Percentiles rank a stretch among this genome's conserved stretches.
phyloP scores from a whole-genome alignment of 169 alveolate genomes.

The Besnoitia besnoiti region DNA sequence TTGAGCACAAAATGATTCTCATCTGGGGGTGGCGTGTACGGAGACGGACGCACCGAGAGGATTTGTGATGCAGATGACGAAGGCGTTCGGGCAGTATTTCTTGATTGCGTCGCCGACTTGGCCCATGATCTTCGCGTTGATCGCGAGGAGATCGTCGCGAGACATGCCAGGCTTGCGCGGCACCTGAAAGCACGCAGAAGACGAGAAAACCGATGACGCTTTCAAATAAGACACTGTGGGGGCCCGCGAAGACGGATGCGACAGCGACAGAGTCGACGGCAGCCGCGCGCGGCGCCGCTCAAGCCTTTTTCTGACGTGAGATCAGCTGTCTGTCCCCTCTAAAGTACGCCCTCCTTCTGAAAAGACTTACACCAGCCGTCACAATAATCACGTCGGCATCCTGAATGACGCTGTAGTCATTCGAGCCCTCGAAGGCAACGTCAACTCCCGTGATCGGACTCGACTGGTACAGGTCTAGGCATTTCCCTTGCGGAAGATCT shows the following conservation, averaged over 20 bases:
- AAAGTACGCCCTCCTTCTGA: too few species aligned
- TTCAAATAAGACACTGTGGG: too few species aligned
- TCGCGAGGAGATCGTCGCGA: conserved; percentile 80
- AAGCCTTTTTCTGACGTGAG: too few species aligned
- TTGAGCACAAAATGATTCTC: too few species aligned
- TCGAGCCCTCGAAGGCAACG: conserved; percentile 75
- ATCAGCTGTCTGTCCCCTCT: too few species aligned
- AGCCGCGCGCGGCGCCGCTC: too few species aligned
- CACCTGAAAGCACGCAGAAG: conserved; percentile 74
- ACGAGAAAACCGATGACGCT: background rate
- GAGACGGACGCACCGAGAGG: conserved; percentile 73
- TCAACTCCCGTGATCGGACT: conserved; percentile 79
- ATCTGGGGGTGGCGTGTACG: too few species aligned
- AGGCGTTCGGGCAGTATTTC: conserved; percentile 78
- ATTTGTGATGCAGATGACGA: conserved; percentile 81
- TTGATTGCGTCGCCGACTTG: conserved; percentile 77
- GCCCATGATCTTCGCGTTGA: conserved; percentile 77
- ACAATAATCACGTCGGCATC: conserved; percentile 87
- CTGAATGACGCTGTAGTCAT: conserved; percentile 72
- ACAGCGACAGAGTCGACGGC: too few species aligned
- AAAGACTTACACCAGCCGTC: conserved; percentile 83
- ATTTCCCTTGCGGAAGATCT: conserved; percentile 84
- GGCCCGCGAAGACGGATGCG: too few species aligned
- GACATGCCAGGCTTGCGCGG: conserved; percentile 86
- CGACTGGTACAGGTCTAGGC: conserved; percentile 80